Evolutionary conservation across 768 basidiomycete species (phyloP).

Genomic region (Serpula lacrymans): DNA sequence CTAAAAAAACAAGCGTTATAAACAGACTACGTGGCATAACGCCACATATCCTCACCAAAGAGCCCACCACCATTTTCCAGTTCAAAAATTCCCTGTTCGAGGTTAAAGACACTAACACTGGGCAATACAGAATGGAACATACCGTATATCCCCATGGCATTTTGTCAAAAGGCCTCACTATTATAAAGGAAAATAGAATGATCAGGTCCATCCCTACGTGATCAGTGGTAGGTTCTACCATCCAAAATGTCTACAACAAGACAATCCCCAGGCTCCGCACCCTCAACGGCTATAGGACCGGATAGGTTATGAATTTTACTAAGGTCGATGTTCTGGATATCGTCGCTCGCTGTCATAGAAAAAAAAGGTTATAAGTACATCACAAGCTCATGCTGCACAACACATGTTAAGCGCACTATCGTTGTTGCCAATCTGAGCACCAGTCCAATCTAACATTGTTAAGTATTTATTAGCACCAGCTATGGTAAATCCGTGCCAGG

Average conservation of each 20-base stretch:
- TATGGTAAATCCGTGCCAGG: neutral
- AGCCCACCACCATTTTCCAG: conserved; percentile 69
- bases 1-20: conserved; percentile 22
- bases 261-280: conserved; percentile 76
- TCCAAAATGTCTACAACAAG: conserved; percentile 80
- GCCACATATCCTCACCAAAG: conserved; percentile 43
- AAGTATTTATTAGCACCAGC: neutral
- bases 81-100: conserved; percentile 66
- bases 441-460: conserved; percentile 63
- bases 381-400: neutral
- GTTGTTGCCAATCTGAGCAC: conserved; percentile 75
- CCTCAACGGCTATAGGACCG: conserved; percentile 72
- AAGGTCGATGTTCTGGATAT: conserved; percentile 62
- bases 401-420: conserved; percentile 43
- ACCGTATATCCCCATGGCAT: conserved; percentile 84
- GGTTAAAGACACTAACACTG: too few species aligned
- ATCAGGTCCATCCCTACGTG: too few species aligned
- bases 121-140: conserved; percentile 8
- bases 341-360: conserved; percentile 62
- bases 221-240: conserved; percentile 32
- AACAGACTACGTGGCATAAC: neutral
- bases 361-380: neutral
- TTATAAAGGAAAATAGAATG: neutral
- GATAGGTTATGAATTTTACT: conserved; percentile 71
- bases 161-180: conserved; percentile 64